phyloP scores from a whole-genome alignment of 2,329 filamentous ascomycete species.

The Venturia aucupariae region DNA sequence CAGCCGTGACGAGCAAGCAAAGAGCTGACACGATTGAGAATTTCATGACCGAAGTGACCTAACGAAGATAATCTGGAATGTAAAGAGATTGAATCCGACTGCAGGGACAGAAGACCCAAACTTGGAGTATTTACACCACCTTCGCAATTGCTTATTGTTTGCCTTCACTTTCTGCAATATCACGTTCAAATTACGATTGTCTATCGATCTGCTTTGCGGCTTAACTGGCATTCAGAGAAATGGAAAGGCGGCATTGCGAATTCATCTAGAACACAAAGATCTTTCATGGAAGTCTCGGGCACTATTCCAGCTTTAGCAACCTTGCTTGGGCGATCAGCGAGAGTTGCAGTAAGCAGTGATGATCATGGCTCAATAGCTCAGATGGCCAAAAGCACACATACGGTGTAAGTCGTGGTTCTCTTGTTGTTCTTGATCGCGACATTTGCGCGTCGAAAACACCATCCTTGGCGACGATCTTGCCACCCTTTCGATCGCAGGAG shows the following conservation, averaged over 20 bases:
- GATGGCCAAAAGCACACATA: neutral
- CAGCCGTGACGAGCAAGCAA: neutral
- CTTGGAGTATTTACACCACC: neutral
- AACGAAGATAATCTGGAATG: neutral
- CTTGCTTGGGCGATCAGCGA: neutral
- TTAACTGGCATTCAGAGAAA: neutral
- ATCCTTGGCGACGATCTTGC: constrained; percentile 6
- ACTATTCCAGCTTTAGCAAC: neutral
- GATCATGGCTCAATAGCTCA: neutral
- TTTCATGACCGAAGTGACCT: neutral
- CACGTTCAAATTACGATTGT: neutral
- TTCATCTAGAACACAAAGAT: neutral
- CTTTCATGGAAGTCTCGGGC: neutral
- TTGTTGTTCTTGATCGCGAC: neutral
- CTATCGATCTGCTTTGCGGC: constrained; percentile 1
- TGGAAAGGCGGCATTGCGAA: neutral
- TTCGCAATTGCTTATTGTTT: neutral
- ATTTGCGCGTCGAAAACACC: neutral
- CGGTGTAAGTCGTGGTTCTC: neutral
- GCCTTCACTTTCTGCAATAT: neutral
- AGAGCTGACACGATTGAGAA: neutral
- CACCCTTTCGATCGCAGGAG: neutral
- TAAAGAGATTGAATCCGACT: neutral
- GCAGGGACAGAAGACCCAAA: neutral
- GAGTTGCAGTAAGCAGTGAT: neutral